Evolutionary conservation across 1,284 basidiomycete genomes (phyloP), one percentile per base, ranked within the genome.

Genomic region (Cutaneotrichosporon cavernicola): DNA sequence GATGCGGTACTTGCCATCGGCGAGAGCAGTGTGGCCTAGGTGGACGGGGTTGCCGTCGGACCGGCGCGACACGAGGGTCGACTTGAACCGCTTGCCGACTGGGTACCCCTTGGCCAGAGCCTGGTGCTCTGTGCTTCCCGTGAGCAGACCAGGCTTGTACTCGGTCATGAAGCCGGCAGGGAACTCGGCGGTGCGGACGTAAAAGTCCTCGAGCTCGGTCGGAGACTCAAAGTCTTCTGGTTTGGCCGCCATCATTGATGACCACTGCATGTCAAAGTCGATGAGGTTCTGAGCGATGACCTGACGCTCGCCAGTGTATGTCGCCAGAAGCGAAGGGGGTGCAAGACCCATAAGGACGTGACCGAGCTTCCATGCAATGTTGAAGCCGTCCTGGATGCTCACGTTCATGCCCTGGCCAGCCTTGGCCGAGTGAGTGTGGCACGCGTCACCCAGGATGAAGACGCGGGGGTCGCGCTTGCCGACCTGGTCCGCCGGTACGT

Each of bases 181-280:
- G 56, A 63, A 63, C 22, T 64, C 58, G 36, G 62, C 62, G 49
- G 62, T 2, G 84, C 81, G 40, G 83, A 81, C 9, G 85, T 86
- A 51, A 83, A 82, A 64, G 52, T 56, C 46, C 58, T 64, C 58
- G 34, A 56, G 52, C 10, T 30, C 62, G 21, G 56, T 59, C 8
- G 62, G 62, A 3, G 56, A 53, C 31, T 46, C 62, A 22, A 59
- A 59, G 10, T 55, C 57, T 14, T 55, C 57, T 7, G 62, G 51
- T 57, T 63, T 60, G 8, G 89, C 87, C 10, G 57, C 62, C 62
- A 92, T 91, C 30, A 92, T 80, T 8, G 84, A 82, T 1, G 89
- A 85, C 73, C 88, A 91, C 69, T 87, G 80, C 75, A 86, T 87
- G 77, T 93, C 91, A 70, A 91, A 92, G 63, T 85, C 76, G 70